Base-by-base conservation (phyloP, 2,329 filamentous ascomycete species). In the Daldinia sp. region DNA sequence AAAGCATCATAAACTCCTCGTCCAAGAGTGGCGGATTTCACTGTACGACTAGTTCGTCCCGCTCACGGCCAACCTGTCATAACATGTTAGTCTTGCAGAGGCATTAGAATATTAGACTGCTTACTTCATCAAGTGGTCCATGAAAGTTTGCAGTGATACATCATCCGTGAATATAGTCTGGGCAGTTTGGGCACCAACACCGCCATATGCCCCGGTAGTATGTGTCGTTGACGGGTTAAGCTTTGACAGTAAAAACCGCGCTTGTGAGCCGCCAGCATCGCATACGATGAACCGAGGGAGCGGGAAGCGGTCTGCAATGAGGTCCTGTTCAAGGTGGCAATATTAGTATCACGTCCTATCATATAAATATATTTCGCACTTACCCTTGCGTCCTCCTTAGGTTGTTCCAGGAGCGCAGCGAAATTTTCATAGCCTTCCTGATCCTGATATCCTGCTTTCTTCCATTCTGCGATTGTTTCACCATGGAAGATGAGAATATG, bases 91-190 rank as follows among this genome's bases (percentile, higher is more conserved):
- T 37, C 13, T 48, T 13, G 37, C 13, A 1, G 41, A 9, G 13
- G 15, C 1, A n/a, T 50, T 6, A 15, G 26, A 41, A 44, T 30
- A 23, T 15, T 35, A 30, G 28, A 13, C 23, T 64, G 86, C 91
- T 82, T 86, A 94, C 93, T 99, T 99, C 96, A 99, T 99, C 79
- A 99, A 85, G 82, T 98, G 94, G 77, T 99, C 96, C 96, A 99
- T 99, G 79, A 99, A 99, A 1, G 95, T 98, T 82, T 98, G 95
- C 78, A 99, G 84, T 61, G 94, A 98, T 61, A 99, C 96, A 80
- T 99, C 96, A 77, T 99, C 96, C 0, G 96, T 99, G 83, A 99
- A 99, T 76, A 99, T 99, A 4, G 96, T 99, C 82, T 99, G 96
- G 7, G 95, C 94, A 53, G 92, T 94, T 77, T 95, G 93, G 2